Base-by-base conservation (phyloP, 2,329 filamentous ascomycete species). In the Pestalotiopsis sp. region DNA sequence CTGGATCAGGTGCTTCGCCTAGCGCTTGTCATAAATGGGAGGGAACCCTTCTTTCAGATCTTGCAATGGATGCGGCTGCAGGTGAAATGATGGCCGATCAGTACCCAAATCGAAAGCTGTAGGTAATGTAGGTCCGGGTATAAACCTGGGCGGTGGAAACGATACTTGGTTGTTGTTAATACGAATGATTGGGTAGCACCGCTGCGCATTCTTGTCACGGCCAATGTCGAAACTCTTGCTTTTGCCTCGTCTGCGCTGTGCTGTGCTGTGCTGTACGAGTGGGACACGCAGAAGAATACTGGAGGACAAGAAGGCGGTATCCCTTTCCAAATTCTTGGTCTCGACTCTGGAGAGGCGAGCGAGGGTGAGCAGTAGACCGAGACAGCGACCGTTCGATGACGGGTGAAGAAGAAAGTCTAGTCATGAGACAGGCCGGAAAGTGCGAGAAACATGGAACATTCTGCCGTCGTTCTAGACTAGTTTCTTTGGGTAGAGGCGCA, bases 1-100 rank as follows among this genome's bases (percentile, higher is more conserved):
- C n/a, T 55, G 39, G 63, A 57, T 57, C 45, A 65, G 63, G 45
- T 57, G 63, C 63, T 65, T 65, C 6, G 38, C 20, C 17, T 52
- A 36, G 31, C 13, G 25, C 17, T n/a, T 38, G 59, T 38, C 59
- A 36, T 25, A 12, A 7, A 13, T 41, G 4, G 59, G 27, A 20
- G n/a, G 23, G 27, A 38, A 41, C n/a, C 59, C n/a, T 41, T 36
- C 27, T 31, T 31, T 4, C 2, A 62, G 9, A 36, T 49, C 39
- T 38, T 64, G 61, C 23, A 38, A 31, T 64, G 45, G 61, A 45
- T 39, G 39, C 61, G 41, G 57, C 57, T 27, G 23, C 23, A 59
- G 13, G 23, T 23, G 23, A 59, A 59, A 25, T 14, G 27, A 59
- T 25, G 57, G 57, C 25, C 45, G 45, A 52, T 52, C 45, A 31